Evolutionary conservation across 495 filamentous ascomycete genomes (phyloP).

Genomic region (Sordaria brevicollis): DNA sequence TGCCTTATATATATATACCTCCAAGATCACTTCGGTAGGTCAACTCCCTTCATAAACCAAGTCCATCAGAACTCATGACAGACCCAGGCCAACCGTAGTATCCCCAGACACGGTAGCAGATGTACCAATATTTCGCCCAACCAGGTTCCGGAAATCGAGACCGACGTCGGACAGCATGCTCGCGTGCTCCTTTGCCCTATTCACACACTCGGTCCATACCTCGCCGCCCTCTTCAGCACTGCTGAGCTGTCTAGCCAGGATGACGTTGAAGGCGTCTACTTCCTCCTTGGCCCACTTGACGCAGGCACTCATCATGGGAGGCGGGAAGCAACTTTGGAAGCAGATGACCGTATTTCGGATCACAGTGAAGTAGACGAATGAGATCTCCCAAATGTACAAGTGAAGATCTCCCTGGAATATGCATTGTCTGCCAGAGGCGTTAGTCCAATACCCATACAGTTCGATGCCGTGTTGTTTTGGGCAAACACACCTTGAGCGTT

Average conservation of each 20-base stretch:
- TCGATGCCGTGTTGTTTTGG: neutral
- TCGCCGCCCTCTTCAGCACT: slow-evolving; percentile 57
- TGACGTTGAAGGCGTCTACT: slow-evolving; percentile 77
- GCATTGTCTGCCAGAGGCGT: slow-evolving; percentile 57
- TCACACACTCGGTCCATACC: slow-evolving; percentile 75
- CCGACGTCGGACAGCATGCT: slow-evolving; percentile 74
- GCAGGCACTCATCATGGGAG: slow-evolving; percentile 76
- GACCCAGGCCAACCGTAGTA: slow-evolving; percentile 31
- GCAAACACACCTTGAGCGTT: slow-evolving; percentile 61
- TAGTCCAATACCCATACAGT: slow-evolving; percentile 11
- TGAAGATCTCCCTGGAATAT: slow-evolving; percentile 88
- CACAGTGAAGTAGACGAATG: slow-evolving; percentile 89
- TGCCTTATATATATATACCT: neutral
- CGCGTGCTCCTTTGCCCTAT: slow-evolving; percentile 70
- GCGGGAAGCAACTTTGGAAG: slow-evolving; percentile 83
- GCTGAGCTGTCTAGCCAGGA: slow-evolving; percentile 74
- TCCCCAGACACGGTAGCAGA: slow-evolving; percentile 5
- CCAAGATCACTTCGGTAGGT: neutral
- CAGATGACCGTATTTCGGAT: slow-evolving; percentile 83
- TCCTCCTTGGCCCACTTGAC: slow-evolving; percentile 95
- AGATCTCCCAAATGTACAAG: slow-evolving; percentile 90
- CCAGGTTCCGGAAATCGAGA: slow-evolving; percentile 76
- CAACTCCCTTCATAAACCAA: neutral
- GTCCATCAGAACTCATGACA: slow-evolving; percentile 14
- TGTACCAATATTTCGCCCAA: slow-evolving; percentile 29